phyloP scores from a whole-genome alignment of 2,329 filamentous ascomycete genomes.

The Orbilia blumenaviensis region DNA sequence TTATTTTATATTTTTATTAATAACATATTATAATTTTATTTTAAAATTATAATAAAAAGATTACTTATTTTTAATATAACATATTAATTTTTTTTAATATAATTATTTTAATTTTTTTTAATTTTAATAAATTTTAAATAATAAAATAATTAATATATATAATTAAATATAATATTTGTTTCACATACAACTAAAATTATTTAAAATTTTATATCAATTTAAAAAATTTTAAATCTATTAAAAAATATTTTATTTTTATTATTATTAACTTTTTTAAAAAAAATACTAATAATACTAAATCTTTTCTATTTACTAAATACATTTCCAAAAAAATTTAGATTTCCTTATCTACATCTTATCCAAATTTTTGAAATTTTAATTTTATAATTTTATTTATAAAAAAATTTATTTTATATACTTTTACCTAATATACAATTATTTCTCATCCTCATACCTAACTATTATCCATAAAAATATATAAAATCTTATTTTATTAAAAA shows the following conservation, averaged over 20 bases:
- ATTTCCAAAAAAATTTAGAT: neutral
- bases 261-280: neutral
- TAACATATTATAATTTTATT: neutral
- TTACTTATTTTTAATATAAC: neutral
- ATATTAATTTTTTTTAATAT: neutral
- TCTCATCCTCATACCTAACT: neutral
- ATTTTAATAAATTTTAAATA: neutral
- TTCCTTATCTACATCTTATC: no score
- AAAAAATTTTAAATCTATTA: neutral
- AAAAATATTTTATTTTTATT: neutral
- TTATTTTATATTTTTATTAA: neutral
- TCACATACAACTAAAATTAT: neutral
- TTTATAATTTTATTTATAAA: no score
- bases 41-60: slow-evolving; percentile 8
- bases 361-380: no score
- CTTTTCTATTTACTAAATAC: neutral
- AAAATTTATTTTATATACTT: no score
- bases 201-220: neutral
- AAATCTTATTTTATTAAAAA: neutral
- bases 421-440: neutral
- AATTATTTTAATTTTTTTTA: neutral
- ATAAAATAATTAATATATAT: neutral
- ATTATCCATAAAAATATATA: neutral
- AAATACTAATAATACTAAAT: neutral
- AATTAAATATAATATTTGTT: neutral